phyloP scores from a whole-genome alignment of 345 rosid genomes.

The Geranium rotundifolium region DNA sequence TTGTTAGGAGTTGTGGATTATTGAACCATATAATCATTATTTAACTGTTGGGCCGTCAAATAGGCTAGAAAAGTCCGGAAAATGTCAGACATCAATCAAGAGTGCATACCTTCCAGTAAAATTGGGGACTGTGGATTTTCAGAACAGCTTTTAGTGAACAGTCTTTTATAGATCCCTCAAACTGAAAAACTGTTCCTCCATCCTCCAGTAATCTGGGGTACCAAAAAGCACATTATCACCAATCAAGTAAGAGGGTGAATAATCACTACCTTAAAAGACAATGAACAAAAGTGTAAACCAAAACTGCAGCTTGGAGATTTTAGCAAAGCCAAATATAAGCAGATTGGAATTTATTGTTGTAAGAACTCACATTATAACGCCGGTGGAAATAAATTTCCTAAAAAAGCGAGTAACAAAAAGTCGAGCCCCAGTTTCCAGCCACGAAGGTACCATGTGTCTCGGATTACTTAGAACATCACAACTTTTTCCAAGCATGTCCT shows the following conservation, averaged over 20 bases:
- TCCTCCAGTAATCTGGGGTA: constrained; percentile 54
- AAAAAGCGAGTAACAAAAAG: constrained; percentile 66
- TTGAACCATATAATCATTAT: too few relatives aligned
- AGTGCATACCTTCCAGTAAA: constrained; percentile 77
- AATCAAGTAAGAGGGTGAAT: too few relatives aligned
- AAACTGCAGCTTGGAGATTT: too few relatives aligned
- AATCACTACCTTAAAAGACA: too few relatives aligned
- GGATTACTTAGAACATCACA: constrained; percentile 42
- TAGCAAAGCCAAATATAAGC: too few relatives aligned
- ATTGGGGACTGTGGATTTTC: constrained; percentile 67
- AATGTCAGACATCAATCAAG: too few relatives aligned
- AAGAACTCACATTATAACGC: constrained; percentile 54
- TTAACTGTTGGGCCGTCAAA: too few relatives aligned
- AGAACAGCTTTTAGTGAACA: constrained; percentile 38
- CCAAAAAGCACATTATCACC: background rate
- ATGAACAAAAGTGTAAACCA: too few relatives aligned
- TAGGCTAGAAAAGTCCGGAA: too few relatives aligned
- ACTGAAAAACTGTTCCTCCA: constrained; percentile 73
- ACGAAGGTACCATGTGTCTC: constrained; percentile 66
- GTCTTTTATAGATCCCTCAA: constrained; percentile 37
- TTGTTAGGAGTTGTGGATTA: too few relatives aligned
- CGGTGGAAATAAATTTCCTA: constrained; percentile 51
- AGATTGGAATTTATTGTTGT: background rate
- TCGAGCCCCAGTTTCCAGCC: constrained; percentile 63
- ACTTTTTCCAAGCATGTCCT: constrained; percentile 45